Base-by-base conservation (phyloP, 345 rosid species). In the Conringia planisiliqua region DNA sequence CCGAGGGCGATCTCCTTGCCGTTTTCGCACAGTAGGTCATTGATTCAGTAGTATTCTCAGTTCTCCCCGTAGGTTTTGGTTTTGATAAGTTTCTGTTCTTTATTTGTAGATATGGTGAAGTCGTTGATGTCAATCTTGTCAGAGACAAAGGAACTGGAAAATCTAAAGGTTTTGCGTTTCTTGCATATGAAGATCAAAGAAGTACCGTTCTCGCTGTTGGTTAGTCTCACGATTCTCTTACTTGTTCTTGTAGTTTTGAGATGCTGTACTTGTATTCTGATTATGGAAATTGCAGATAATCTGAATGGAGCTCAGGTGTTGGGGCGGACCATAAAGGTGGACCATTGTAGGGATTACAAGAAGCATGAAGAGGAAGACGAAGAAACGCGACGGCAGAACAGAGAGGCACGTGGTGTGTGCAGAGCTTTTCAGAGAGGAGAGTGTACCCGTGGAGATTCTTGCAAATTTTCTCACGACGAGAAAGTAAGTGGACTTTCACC, bases 1-100 rank as follows among this genome's bases (percentile, higher is more conserved):
- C 96, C 17, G 97, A 92, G 76, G 99, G 97, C 38, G 99, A 95
- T 74, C 90, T 95, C 73, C 97, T 95, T 57, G 97, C 99, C 13
- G 86, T 92, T 52, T 94, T 94, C 68, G 81, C 97, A 6, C 99
- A 91, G 97, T 94, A 80, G 80, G 82, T 10, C 6, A 17, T 22
- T 14, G 62, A 27, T 56, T 40, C 54, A 16, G 13, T 40, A 68
- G 16, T 16, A 9, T 42, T 13, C n/a, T 57, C n/a, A 58, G 5
- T 13, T 35, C 17, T 32, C 58, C 16, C 12, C 10, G 7, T 44
- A 22, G 26, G 14, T 30, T 63, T 54, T 14, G 29, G 29, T 33
- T 33, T 58, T 58, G 22, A 10, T 35, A 5, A 18, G 43, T 17
- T 58, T 36, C 3, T 35, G 13, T 4, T 16, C 11, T 46, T 35